A percentile compares a stretch with the other conserved stretches of the same genome.
Conservation (phyloP, 306 rosid species). For the Vigna nakashimae region DNA sequence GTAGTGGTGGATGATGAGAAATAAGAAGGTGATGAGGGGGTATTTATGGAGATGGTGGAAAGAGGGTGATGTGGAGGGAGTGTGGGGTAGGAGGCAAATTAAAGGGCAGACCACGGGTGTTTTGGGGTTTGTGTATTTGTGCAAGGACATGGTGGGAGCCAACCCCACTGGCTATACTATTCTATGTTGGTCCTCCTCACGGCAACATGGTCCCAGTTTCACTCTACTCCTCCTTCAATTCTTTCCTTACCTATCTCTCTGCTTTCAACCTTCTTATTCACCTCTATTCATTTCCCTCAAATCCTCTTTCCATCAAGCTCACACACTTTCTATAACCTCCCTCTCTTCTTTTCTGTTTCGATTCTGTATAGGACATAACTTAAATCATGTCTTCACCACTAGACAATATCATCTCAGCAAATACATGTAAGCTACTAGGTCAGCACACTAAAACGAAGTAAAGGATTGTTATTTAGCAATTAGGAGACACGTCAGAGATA, state of each 20-base stretch:
- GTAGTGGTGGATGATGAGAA: conserved; percentile 12
- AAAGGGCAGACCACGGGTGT: conserved; percentile 72
- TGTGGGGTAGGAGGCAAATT: conserved; percentile 42
- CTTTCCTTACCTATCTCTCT: conserved; percentile 19
- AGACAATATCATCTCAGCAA: too few species aligned
- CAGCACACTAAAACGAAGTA: too few species aligned
- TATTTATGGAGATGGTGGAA: conserved; percentile 59
- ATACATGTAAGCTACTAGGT: too few species aligned
- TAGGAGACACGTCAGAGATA: too few species aligned
- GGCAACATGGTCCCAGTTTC: conserved; percentile 61
- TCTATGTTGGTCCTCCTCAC: conserved; percentile 53
- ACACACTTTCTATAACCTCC: not conserved
- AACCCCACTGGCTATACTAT: conserved; percentile 57
- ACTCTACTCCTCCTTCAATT: conserved; percentile 11
- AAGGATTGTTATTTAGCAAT: too few species aligned
- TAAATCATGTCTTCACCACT: too few species aligned
- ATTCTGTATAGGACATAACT: not conserved
- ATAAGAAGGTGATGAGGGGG: conserved; percentile 38
- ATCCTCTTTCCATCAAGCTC: not conserved
- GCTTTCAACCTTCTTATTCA: conserved; percentile 7
- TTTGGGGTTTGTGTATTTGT: conserved; percentile 57
- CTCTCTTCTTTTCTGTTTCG: conserved; percentile 17
- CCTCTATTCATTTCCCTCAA: not conserved
- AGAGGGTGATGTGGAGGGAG: conserved; percentile 49
- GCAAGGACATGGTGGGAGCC: conserved; percentile 70